These are phyloP conservation scores for Elsinoe australis DNA, from an alignment of 2,329 filamentous ascomycete genomes.

Conservation along the genomic window DNA sequence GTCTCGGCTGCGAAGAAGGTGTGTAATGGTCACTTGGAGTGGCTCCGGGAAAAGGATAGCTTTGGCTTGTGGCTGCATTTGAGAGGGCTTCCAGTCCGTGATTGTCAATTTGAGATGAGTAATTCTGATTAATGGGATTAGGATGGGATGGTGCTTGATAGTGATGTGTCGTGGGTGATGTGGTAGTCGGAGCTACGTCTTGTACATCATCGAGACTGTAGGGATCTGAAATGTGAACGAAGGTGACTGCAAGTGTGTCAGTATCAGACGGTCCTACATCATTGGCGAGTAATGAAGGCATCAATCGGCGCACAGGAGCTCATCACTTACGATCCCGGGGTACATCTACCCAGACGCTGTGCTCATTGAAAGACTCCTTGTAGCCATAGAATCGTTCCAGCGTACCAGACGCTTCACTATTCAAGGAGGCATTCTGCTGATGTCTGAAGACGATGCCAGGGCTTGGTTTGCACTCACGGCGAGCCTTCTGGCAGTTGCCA, in stretches of 20 bases:
- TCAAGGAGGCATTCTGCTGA: constrained; percentile 63
- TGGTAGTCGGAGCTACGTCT: not conserved
- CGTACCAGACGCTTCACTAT: constrained; percentile 40
- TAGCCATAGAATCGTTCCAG: constrained; percentile 58
- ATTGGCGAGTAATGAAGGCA: not conserved
- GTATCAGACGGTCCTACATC: too few species aligned
- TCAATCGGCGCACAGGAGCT: not conserved
- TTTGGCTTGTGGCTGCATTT: constrained; percentile 41
- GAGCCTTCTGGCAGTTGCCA: constrained; percentile 54
- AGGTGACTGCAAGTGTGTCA: constrained; percentile 42
- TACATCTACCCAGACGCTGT: constrained; percentile 56
- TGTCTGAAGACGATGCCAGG: constrained; percentile 60
- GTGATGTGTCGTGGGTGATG: not conserved
- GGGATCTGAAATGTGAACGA: constrained; percentile 55
- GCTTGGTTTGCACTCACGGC: constrained; percentile 52
- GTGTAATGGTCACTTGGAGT: constrained; percentile 22
- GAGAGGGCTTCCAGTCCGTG: constrained; percentile 50
- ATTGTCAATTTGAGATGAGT: not conserved
- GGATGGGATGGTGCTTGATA: not conserved
- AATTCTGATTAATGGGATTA: not conserved
- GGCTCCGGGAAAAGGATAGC: constrained; percentile 24
- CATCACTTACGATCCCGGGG: constrained; percentile 46
- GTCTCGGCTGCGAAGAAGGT: constrained; percentile 23
- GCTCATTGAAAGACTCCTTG: constrained; percentile 56
- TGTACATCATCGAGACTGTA: constrained; percentile 42